Conservation (phyloP, 1,139 yeast genomes). For the Saccharomyces hybrid region DNA sequence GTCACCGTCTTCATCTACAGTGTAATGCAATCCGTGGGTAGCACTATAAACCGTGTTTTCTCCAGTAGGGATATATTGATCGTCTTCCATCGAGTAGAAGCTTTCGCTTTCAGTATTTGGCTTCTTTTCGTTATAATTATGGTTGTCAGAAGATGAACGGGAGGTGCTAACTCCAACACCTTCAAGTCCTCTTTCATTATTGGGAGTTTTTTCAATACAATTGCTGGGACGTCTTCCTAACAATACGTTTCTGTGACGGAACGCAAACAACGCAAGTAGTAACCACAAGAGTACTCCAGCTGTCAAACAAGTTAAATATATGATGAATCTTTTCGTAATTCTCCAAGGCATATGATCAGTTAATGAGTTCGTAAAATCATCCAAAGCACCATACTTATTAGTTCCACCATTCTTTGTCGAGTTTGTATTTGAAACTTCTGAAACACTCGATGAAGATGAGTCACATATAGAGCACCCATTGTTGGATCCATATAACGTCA, state of each 20-base stretch:
- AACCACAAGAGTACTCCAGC: background rate
- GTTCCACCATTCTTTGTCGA: background rate
- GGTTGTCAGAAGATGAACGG: background rate
- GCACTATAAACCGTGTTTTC: conserved; percentile 18
- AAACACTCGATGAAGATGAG: background rate
- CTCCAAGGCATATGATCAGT: background rate
- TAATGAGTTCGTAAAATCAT: background rate
- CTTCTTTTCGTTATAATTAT: background rate
- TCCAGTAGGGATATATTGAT: conserved; percentile 11
- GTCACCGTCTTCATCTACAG: conserved; percentile 20
- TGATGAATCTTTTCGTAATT: background rate
- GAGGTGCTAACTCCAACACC: background rate
- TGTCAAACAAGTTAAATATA: background rate
- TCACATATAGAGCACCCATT: background rate
- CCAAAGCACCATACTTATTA: background rate
- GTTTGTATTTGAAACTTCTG: background rate
- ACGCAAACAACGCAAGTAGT: background rate
- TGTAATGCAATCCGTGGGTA: conserved; percentile 19
- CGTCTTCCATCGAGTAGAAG: background rate
- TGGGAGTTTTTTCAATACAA: background rate
- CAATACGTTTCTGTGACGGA: background rate
- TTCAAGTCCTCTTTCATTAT: background rate
- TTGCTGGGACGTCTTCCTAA: background rate
- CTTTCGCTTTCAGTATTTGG: background rate
- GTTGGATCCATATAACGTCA: conserved; percentile 17